A percentile compares a stretch with the other conserved stretches of the same genome.
Evolutionary conservation across 257 asterid genomes (phyloP).

Genomic region (Solanum phureja): DNA sequence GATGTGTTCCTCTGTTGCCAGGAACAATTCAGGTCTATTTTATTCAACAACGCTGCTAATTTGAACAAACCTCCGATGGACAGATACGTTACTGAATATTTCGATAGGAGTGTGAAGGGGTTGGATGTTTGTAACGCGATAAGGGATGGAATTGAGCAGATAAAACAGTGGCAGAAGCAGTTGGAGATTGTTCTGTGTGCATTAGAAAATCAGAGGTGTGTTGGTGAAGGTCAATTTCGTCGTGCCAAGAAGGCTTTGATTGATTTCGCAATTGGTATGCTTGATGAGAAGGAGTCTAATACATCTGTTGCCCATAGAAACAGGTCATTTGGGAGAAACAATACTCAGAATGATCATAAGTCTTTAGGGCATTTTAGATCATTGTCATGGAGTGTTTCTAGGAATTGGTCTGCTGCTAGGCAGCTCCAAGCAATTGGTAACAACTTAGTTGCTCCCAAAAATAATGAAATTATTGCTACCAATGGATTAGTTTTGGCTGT

Average conservation of each 20-base stretch:
- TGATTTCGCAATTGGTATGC: slow-evolving; percentile 75
- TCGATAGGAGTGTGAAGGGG: slow-evolving; percentile 78
- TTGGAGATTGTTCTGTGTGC: slow-evolving; percentile 76
- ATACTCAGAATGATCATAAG: slow-evolving; percentile 24
- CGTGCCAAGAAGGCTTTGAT: slow-evolving; percentile 71
- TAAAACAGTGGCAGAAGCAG: slow-evolving; percentile 82
- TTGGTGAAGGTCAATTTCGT: slow-evolving; percentile 88
- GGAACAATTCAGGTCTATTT: slow-evolving; percentile 61
- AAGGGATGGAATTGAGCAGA: slow-evolving; percentile 87
- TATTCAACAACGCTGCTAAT: slow-evolving; percentile 26
- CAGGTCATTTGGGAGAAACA: slow-evolving; percentile 69
- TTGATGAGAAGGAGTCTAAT: slow-evolving; percentile 57
- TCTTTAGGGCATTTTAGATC: slow-evolving; percentile 62
- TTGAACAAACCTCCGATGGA: slow-evolving; percentile 63
- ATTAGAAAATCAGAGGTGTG: slow-evolving; percentile 48
- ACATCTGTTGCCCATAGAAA: slow-evolving; percentile 49
- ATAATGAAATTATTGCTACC: slow-evolving; percentile 50
- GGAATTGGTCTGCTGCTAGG: slow-evolving; percentile 89
- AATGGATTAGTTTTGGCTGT: slow-evolving; percentile 57
- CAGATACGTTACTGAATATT: slow-evolving; percentile 42
- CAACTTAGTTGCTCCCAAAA: slow-evolving; percentile 49
- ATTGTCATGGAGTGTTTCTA: slow-evolving; percentile 88
- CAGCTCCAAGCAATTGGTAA: slow-evolving; percentile 80
- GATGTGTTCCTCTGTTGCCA: slow-evolving; percentile 65
- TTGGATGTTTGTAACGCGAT: slow-evolving; percentile 89